Evolutionary conservation across 306 rosid species (phyloP), one percentile per base, ranked within the genome.

Genomic region (Corylus avellana): DNA sequence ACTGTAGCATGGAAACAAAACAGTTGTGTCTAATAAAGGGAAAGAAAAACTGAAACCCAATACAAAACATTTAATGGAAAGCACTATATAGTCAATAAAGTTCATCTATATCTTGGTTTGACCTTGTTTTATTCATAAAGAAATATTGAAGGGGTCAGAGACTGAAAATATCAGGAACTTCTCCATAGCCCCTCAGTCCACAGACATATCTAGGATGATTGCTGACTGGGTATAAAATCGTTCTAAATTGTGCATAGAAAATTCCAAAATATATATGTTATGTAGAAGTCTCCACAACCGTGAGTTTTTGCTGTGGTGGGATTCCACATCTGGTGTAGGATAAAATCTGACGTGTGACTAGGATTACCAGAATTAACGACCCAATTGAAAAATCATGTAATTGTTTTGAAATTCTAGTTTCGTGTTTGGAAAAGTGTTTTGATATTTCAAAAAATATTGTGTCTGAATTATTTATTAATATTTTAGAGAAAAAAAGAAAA

Each of bases 311-410:
- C 3, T 44, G 77, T 55, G 68, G 80, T 79, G 49, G 79, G 49
- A 76, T 79, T 70, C 75, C 81, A 77, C 86, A 71, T 32, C 73
- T 73, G 70, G 57, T 18, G 64, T 83, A 16, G 84, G 77, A 84
- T 76, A 56, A 46, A 77, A 76, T 76, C 78, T 27, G 75, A 78
- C 70, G 56, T 67, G 77, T 46, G 80, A 81, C 49, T 55, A 9
- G 59, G 67, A 69, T 72, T 86, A 92, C 85, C 91, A 3, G 91
- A 86, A 90, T 82, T 89, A 89, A 90, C 94, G 46, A 70, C 86
- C 84, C 75, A 27, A 54, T 81, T 75, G 37, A 42, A 42, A 42
- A 42, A 5, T 39, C 46, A 42, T 39, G 44, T 39, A 39, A 39
- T 39, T 4, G 44, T 39, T 39, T 39, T 39, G 7, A 42, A 42